Conservation (phyloP, 495 filamentous ascomycete genomes). For the Penicillium paradoxum region DNA sequence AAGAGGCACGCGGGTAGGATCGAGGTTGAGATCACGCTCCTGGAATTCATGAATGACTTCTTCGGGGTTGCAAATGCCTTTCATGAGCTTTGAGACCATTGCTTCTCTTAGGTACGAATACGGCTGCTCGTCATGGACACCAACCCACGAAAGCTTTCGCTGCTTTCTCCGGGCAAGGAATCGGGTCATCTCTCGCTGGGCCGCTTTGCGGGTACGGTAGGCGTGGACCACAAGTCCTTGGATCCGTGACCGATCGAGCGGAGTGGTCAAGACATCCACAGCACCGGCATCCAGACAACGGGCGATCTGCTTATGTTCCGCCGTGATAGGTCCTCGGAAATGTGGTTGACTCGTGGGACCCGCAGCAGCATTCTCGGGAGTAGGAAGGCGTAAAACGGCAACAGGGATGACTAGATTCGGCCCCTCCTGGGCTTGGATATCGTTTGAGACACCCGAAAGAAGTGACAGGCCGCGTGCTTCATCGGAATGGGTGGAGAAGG, state of each 20-base stretch:
- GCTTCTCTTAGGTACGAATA: conserved; percentile 83
- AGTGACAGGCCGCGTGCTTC: conserved; percentile 64
- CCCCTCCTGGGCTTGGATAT: conserved; percentile 63
- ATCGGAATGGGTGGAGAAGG: conserved; percentile 45
- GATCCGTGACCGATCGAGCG: conserved; percentile 63
- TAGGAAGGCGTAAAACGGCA: conserved; percentile 53
- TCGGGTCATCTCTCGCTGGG: conserved; percentile 61
- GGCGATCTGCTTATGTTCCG: conserved; percentile 47
- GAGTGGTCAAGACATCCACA: conserved; percentile 74
- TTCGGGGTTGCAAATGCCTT: conserved; percentile 77
- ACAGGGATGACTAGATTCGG: conserved; percentile 73
- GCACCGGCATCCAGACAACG: conserved; percentile 80
- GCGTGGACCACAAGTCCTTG: conserved; percentile 74
- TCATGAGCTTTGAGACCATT: conserved; percentile 89
- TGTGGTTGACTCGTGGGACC: conserved; percentile 33
- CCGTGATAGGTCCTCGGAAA: conserved; percentile 29
- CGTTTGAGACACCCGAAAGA: conserved; percentile 61
- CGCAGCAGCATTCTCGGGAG: conserved; percentile 13
- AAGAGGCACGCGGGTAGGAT: conserved; percentile 51
- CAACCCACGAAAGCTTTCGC: conserved; percentile 88
- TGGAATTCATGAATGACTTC: conserved; percentile 51
- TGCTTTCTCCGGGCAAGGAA: conserved; percentile 59
- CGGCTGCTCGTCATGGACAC: conserved; percentile 78
- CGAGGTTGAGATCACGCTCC: conserved; percentile 38
- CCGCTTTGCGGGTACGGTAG: conserved; percentile 70